Base-by-base conservation (phyloP, 257 asterid genomes). In the Capsicum pubescens region DNA sequence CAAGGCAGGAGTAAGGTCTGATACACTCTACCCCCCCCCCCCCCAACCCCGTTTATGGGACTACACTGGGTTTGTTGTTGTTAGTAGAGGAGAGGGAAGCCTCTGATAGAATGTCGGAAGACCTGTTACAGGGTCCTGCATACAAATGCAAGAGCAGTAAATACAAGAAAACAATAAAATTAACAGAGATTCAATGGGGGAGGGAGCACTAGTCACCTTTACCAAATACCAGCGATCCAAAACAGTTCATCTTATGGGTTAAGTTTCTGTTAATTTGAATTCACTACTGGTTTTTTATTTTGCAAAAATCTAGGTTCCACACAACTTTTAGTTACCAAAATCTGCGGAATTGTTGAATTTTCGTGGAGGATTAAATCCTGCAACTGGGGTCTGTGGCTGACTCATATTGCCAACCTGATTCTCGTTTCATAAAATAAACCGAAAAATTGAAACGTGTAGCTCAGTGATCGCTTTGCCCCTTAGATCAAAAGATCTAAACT, bases 61-160 rank as follows among this genome's bases (percentile, higher is more conserved):
- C 42, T 39, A 39, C 42, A 39, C 4, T 39, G 42, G 42, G 42
- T 39, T 39, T 39, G 42, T 39, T 39, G 42, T 39, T 39, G 98
- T 56, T 14, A 56, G 19, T 15, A 56, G 9, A 56, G 61, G 97
- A 82, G 98, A 91, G 17, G 92, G 85, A 87, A 94, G 92, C 86
- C 97, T 88, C 81, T 94, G 96, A 82, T 95, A 94, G 95, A 96
- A 94, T 84, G 94, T 84, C 80, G 98, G 98, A 84, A 92, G 94
- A 85, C 90, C 94, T 54, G 98, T 95, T 82, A 94, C 94, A 81
- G 97, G 98, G 90, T 95, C 99, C 99, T 95, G 97, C 77, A 82
- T 81, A 58, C 87, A 71, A 83, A 86, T 84, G 35, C 81, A 85
- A 84, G 88, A 83, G 84, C 81, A 57, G 70, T 63, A 44, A 44